Conservation (phyloP, 2,329 filamentous ascomycete species). For the Nigrospora oryzae region DNA sequence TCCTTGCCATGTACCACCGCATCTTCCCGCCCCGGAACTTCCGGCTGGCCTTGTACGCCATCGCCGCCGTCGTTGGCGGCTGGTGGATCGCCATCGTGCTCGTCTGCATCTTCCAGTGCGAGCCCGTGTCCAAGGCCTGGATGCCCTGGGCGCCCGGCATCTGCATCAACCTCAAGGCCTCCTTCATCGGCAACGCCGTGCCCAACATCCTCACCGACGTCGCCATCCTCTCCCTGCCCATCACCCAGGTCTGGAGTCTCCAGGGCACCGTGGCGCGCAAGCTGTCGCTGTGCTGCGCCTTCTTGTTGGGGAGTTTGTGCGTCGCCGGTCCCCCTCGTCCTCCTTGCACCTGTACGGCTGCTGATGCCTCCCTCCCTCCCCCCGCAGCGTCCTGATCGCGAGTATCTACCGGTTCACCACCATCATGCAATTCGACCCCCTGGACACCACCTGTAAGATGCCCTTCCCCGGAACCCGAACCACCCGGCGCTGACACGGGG, state of each 20-base stretch:
- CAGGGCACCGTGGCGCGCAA: conserved; percentile 15
- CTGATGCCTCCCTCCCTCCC: neutral
- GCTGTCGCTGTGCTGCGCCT: conserved; percentile 16
- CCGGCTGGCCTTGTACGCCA: conserved; percentile 6
- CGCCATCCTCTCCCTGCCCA: conserved; percentile 22
- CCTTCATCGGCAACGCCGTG: conserved; percentile 33
- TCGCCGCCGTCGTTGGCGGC: conserved; percentile 6
- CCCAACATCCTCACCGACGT: conserved; percentile 31
- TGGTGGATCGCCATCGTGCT: conserved; percentile 17
- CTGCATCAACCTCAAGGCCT: conserved; percentile 29
- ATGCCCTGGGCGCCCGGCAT: conserved; percentile 19
- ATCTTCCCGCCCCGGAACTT: conserved; percentile 15
- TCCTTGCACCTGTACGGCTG: no score
- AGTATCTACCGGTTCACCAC: conserved; percentile 20
- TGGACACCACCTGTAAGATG: conserved; percentile 11
- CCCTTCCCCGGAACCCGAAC: neutral
- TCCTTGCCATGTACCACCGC: conserved; percentile 16
- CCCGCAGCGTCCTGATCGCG: conserved; percentile 16
- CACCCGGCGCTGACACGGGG: no score
- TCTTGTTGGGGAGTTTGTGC: conserved; percentile 24
- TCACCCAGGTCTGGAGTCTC: conserved; percentile 20
- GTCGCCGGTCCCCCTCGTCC: conserved; percentile 1
- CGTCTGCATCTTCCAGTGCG: conserved; percentile 29
- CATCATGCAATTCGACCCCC: conserved; percentile 17
- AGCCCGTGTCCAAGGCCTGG: conserved; percentile 27